phyloP scores from a whole-genome alignment of 2,329 filamentous ascomycete species.

The Cladosporium sp. region DNA sequence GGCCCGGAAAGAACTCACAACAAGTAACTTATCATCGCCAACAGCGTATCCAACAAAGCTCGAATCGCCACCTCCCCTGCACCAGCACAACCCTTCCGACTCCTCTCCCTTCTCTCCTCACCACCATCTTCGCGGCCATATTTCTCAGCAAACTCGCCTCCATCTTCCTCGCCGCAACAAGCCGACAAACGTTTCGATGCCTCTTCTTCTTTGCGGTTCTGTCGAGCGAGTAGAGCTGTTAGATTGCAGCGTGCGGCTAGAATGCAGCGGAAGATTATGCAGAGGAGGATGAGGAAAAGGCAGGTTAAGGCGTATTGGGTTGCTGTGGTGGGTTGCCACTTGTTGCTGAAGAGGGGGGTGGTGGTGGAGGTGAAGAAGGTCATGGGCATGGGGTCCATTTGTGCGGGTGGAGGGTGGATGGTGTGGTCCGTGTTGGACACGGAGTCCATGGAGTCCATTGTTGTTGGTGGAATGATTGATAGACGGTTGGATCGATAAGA shows the following conservation, averaged over 20 bases:
- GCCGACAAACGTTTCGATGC: background rate
- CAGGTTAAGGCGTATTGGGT: constrained; percentile 80
- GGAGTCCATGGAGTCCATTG: too few species aligned
- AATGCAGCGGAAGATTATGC: constrained; percentile 58
- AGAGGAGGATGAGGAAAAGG: constrained; percentile 78
- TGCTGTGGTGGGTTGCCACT: constrained; percentile 65
- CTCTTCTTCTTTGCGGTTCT: background rate
- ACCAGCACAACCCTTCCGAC: constrained; percentile 63
- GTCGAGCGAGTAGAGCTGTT: background rate
- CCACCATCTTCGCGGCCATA: background rate
- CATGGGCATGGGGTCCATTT: constrained; percentile 45
- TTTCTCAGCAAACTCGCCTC: background rate
- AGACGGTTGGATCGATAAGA: too few species aligned
- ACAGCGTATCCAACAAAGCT: constrained; percentile 62
- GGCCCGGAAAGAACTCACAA: constrained; percentile 56
- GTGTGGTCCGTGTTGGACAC: too few species aligned
- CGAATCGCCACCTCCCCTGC: constrained; percentile 67
- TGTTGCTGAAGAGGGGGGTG: constrained; percentile 59
- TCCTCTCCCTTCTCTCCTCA: background rate
- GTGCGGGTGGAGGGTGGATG: too few species aligned
- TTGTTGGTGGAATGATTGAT: too few species aligned
- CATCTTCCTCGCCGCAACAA: constrained; percentile 1
- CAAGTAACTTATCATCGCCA: constrained; percentile 71
- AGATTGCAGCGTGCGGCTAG: constrained; percentile 24
- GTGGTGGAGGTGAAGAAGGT: constrained; percentile 58